Base-by-base conservation (phyloP, 192 early-diverging fungal genomes). In the Cetraspora pellucida region DNA sequence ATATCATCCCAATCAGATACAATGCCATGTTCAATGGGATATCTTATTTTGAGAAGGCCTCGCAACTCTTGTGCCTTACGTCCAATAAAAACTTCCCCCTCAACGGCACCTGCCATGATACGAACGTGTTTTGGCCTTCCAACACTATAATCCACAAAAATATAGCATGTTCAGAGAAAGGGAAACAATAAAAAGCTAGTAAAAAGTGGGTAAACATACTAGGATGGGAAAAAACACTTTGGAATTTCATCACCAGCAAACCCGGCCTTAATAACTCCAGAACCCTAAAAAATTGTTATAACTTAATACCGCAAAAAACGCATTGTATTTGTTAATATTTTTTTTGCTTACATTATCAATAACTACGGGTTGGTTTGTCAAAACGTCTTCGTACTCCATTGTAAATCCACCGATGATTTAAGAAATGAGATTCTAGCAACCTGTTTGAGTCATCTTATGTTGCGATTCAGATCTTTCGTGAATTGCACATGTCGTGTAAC, bases 1-100 rank as follows among this genome's bases (percentile, higher is more conserved):
- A 99, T 98, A 81, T 99, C 97, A 66, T 92, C 92, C 97, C 97
- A 99, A 85, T 98, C 93, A 28, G 91, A 95, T 21, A 99, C 95
- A 75, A 99, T 90, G 25, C 97, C 97, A 78, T 99, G 96, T 84
- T 97, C 93, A 81, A 99, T 92, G 37, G 97, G 97, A 73, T 99
- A 98, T 82, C 88, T 93, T 80, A 99, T 92, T 75, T 90, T 90
- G 58, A 99, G 86, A 46, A 99, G 83, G n/a, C 97, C 97, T 21
- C 97, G 89, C 27, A 97, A 85, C 77, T 98, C 97, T 82, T 99
- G 97, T 19, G 97, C 97, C 81, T 94, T 96, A 72, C 88, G 87
- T 21, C 98, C 98, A 81, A 99, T 96, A 80, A 98, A 99, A 46
- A 90, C 88, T 75, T 96, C 96, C 44, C 95, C 95, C 81, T 99